These are phyloP conservation scores for Patellifolia procumbens DNA, from an alignment of 179 eudicot species.

Conservation along the genomic window DNA sequence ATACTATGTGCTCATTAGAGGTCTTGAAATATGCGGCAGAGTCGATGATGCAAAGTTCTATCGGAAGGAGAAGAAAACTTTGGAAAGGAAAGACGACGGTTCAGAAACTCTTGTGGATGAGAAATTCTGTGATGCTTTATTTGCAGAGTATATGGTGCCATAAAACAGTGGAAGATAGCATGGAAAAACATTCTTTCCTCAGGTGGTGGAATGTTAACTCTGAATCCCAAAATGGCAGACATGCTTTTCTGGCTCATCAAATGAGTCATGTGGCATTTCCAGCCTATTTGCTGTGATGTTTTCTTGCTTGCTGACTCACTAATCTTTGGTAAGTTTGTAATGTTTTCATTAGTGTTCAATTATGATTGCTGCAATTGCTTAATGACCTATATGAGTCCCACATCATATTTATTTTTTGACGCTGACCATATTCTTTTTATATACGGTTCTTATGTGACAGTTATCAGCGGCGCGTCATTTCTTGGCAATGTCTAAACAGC, in stretches of 20 bases:
- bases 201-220: conserved; percentile 17
- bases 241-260: conserved; percentile 14
- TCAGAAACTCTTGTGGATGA: conserved; percentile 40
- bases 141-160: conserved; percentile 40
- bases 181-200: conserved; percentile 11
- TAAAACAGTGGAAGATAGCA: not conserved
- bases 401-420: not conserved
- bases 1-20: conserved; percentile 51
- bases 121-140: conserved; percentile 52
- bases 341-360: not conserved
- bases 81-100: conserved; percentile 31
- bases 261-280: conserved; percentile 10
- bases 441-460: conserved; percentile 20
- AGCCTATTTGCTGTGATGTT: conserved; percentile 6
- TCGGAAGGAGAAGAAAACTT: conserved; percentile 52
- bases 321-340: conserved; percentile 15
- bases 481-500: conserved; percentile 15
- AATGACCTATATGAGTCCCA: conserved; percentile 10
- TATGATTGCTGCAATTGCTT: conserved; percentile 9
- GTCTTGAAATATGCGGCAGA: conserved; percentile 61
- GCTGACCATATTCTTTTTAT: conserved; percentile 8
- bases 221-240: conserved; percentile 9
- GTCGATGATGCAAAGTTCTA: conserved; percentile 40
- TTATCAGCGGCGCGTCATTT: conserved; percentile 13
- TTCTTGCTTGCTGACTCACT: conserved; percentile 32